phyloP scores from a whole-genome alignment of 306 rosid genomes.

The Malus sieversii region DNA sequence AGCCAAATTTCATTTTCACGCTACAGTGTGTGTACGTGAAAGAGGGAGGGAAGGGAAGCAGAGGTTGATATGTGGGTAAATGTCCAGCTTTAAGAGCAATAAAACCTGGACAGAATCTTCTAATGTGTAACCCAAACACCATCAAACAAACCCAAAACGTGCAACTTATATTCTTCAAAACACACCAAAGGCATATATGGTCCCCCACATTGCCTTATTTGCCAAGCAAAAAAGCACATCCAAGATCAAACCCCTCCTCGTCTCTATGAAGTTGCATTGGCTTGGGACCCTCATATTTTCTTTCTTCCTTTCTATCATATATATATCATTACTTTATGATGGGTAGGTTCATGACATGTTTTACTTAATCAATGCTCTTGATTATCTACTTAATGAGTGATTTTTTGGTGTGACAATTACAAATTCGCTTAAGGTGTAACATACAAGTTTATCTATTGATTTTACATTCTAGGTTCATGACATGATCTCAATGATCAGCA shows the following conservation, averaged over 20 bases:
- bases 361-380: no score
- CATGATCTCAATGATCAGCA: no score
- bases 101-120: slow-evolving; percentile 47
- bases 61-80: slow-evolving; percentile 6
- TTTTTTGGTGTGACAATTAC: no score
- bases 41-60: not conserved
- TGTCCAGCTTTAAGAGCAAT: slow-evolving; percentile 30
- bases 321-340: no score
- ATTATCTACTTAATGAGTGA: no score
- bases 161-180: slow-evolving; percentile 16
- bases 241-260: not conserved
- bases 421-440: no score
- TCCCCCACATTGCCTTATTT: slow-evolving; percentile 31
- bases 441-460: no score
- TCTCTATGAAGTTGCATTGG: no score
- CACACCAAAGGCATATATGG: slow-evolving; percentile 24
- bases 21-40: not conserved
- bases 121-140: slow-evolving; percentile 16
- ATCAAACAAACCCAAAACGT: slow-evolving; percentile 30
- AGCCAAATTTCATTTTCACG: not conserved
- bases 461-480: no score
- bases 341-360: no score
- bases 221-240: slow-evolving; percentile 8
- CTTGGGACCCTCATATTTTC: not conserved
- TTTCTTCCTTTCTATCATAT: not conserved